Evolutionary conservation across 352 stramenopile genomes (phyloP), one percentile per base, ranked within the genome.

Genomic region (Peronospora destructor): DNA sequence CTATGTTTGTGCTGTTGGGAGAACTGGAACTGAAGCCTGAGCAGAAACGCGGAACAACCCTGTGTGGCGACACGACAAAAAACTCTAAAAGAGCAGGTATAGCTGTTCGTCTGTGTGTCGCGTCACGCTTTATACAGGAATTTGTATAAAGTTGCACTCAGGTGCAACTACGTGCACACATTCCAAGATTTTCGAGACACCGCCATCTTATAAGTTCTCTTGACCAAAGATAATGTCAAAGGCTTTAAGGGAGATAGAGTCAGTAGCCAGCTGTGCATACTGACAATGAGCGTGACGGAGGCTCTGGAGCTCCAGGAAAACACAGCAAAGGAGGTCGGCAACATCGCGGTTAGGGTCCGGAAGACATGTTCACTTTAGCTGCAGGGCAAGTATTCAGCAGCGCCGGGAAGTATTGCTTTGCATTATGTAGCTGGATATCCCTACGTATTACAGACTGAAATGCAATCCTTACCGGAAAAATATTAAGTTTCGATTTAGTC

Each of bases 11-110:
- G 37, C 37, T 49, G 38, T 35, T 57, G 50, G 53, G 44, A 56
- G 57, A 69, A 73, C 64, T 72, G 47, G 61, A 63, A 68, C 49
- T 68, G 57, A 53, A 56, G 46, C 47, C 53, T 60, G 53, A 57
- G 45, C 55, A 68, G 58, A 71, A 74, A 68, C 39, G 54, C 57
- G 53, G 53, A 68, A 59, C 64, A 71, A 72, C 52, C 63, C 58
- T 53, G 52, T 45, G 54, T 56, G 42, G 64, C 64, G 67, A 76
- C 58, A 66, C 56, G 40, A 59, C 63, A 63, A 59, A 29, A 21
- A 3, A 28, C 36, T 34, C 40, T 44, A 30, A 23, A 54, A 21
- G 55, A 67, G 53, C 56, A 57, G 38, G 29, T 65, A 52, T 49
- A 36, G 35, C 17, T 64, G 65, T 73, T 26, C 45, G 59, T 65